These are phyloP conservation scores for Syncephalastrum monosporum DNA, from an alignment of 371 early-diverging fungal genomes.

Conservation along the genomic window DNA sequence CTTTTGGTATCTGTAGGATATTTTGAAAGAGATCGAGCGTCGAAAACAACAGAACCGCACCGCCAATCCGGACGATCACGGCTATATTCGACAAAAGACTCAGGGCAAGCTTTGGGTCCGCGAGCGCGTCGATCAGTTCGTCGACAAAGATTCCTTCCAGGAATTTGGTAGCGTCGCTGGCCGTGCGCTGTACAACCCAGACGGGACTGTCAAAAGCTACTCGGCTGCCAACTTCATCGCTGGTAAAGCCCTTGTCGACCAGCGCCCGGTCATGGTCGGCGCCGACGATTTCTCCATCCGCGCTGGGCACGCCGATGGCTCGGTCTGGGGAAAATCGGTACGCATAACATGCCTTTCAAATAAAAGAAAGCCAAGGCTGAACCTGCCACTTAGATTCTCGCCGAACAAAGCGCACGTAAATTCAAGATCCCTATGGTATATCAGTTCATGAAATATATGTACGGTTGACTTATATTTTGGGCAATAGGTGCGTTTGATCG, in stretches of 20 bases:
- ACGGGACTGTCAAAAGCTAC: constrained; percentile 24
- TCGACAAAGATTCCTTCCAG: constrained; percentile 29
- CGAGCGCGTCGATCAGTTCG: constrained; percentile 39
- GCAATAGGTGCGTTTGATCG: constrained; percentile 35
- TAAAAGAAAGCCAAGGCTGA: constrained; percentile 7
- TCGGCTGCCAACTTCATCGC: constrained; percentile 43
- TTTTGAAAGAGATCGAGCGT: constrained; percentile 26
- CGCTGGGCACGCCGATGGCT: constrained; percentile 49
- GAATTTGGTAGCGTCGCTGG: constrained; percentile 45
- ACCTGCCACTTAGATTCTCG: constrained; percentile 9
- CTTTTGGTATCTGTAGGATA: constrained; percentile 18
- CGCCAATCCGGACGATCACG: constrained; percentile 32
- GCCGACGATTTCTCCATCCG: constrained; percentile 50
- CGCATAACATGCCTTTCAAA: constrained; percentile 1
- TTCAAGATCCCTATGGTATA: constrained; percentile 38
- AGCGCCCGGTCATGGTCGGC: constrained; percentile 35
- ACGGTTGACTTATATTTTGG: not conserved
- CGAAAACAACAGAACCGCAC: constrained; percentile 29
- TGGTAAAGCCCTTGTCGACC: constrained; percentile 31
- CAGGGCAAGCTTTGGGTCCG: constrained; percentile 45
- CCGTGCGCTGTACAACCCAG: constrained; percentile 30
- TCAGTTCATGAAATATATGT: not conserved
- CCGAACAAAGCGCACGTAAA: constrained; percentile 35
- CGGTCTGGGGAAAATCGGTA: constrained; percentile 46
- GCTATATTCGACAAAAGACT: constrained; percentile 43